phyloP scores from a whole-genome alignment of 2,329 filamentous ascomycete species.

The Trichophyton mentagrophytes region DNA sequence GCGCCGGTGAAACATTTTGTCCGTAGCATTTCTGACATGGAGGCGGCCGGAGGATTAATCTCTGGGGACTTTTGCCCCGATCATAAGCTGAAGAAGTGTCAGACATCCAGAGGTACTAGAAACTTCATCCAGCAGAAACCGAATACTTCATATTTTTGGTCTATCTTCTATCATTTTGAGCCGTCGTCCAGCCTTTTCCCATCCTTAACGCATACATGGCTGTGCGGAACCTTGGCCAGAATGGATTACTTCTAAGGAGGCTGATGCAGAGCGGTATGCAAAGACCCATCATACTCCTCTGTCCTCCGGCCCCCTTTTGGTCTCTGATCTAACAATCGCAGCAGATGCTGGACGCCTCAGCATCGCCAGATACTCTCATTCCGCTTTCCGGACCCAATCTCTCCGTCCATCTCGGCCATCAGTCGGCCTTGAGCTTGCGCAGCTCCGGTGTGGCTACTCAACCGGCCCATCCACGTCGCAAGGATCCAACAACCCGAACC shows the following conservation, averaged over 20 bases:
- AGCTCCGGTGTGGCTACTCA: conserved; percentile 35
- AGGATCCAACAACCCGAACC: conserved; percentile 27
- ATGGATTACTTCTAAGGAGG: conserved; percentile 2
- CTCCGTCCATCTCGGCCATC: not conserved
- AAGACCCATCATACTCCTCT: not conserved
- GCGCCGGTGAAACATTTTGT: not conserved
- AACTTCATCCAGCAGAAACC: not conserved
- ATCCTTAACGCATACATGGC: not conserved
- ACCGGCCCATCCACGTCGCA: conserved; percentile 46
- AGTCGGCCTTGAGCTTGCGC: conserved; percentile 33
- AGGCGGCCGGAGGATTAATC: not conserved
- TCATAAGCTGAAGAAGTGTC: not conserved
- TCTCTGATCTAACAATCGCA: not conserved
- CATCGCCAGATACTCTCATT: not conserved
- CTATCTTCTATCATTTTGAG: not conserved
- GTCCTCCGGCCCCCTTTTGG: no score
- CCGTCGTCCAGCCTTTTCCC: not conserved
- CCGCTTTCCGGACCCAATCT: not conserved
- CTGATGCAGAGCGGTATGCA: not conserved
- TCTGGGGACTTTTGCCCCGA: not conserved
- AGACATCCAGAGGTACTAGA: not conserved
- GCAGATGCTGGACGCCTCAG: not conserved
- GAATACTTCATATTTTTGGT: not conserved
- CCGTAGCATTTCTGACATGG: not conserved
- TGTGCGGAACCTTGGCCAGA: conserved; percentile 2